Evolutionary conservation across 75 land plant genomes (phyloP), one percentile per base, ranked within the genome.

Genomic region (Larix kaempferi): DNA sequence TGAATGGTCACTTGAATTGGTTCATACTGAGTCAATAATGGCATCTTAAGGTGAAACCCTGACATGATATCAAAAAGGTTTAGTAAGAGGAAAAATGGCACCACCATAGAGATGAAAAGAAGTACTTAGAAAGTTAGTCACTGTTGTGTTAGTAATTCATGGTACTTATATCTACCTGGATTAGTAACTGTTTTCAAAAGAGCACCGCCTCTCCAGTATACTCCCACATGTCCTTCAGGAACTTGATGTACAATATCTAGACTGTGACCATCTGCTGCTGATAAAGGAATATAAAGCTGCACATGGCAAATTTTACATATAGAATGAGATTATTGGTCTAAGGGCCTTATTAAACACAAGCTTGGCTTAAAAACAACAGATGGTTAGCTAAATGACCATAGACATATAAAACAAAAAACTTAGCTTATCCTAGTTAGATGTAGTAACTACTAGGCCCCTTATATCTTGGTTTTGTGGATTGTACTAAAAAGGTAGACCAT

Each of bases 151-250:
- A 49, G 1, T 49, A 1, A 49, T 49, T 49, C 11, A 49, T 49
- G 54, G 54, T 49, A 49, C 54, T 49, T 10, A 55, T 33, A 59
- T 27, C 59, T 27, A 96, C 99, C 99, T 85, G 99, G 99, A 39
- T 82, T 86, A 4, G 99, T 88, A 39, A 92, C 89, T 29, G 90
- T 87, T 58, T 96, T 83, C 58, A 93, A 78, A 76, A 96, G 93
- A 14, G 99, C 99, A 65, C 99, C 99, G 75, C 99, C 96, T 66
- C 93, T 89, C 94, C 94, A 96, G 56, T 96, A 96, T 3, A 89
- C 96, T 41, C 99, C 96, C 77, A 96, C 99, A 89, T 96, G 96
- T 59, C 99, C 99, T 81, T 96, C 99, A 11, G 99, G 96, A 67
- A 96, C 90, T 90, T 96, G 93, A 81, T 96, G 99, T 56, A 96